Conservation (phyloP, 2,329 filamentous ascomycete species). For the Aspergillus caelatus region DNA sequence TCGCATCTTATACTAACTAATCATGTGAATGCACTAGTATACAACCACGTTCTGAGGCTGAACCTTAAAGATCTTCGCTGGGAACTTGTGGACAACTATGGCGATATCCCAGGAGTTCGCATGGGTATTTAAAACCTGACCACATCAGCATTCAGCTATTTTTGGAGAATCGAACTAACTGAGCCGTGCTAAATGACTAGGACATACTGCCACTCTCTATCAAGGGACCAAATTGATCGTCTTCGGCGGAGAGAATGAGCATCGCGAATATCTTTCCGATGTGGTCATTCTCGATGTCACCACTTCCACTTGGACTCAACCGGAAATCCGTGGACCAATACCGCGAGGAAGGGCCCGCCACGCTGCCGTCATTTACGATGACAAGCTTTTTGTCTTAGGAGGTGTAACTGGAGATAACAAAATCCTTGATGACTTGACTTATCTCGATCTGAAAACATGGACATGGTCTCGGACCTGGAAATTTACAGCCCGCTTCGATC, state of each 20-base stretch:
- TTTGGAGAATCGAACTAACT: slow-evolving; percentile 2
- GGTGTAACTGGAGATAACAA: slow-evolving; percentile 94
- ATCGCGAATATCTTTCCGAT: slow-evolving; percentile 91
- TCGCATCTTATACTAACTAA: slow-evolving; percentile 14
- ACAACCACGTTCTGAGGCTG: slow-evolving; percentile 92
- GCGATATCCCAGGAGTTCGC: slow-evolving; percentile 92
- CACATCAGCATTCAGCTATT: slow-evolving; percentile 13
- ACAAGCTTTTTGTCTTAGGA: slow-evolving; percentile 93
- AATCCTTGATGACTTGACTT: slow-evolving; percentile 94
- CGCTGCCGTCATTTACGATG: slow-evolving; percentile 90
- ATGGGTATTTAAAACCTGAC: slow-evolving; percentile 69
- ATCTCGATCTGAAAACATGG: slow-evolving; percentile 94
- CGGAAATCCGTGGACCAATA: slow-evolving; percentile 78
- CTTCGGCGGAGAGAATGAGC: slow-evolving; percentile 97
- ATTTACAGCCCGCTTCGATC: slow-evolving; percentile 92
- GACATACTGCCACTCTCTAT: slow-evolving; percentile 92
- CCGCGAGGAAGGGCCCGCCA: slow-evolving; percentile 91
- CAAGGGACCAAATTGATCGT: slow-evolving; percentile 94
- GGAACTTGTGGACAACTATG: slow-evolving; percentile 97
- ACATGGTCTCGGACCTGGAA: slow-evolving; percentile 97
- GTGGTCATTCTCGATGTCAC: slow-evolving; percentile 95
- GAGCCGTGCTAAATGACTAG: slow-evolving; percentile 47
- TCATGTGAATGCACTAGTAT: slow-evolving; percentile 57
- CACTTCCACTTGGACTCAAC: slow-evolving; percentile 93
- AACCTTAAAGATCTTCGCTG: slow-evolving; percentile 88